Evolutionary conservation across 305 asterid genomes (phyloP).

Genomic region (Fraxinus floribunda): DNA sequence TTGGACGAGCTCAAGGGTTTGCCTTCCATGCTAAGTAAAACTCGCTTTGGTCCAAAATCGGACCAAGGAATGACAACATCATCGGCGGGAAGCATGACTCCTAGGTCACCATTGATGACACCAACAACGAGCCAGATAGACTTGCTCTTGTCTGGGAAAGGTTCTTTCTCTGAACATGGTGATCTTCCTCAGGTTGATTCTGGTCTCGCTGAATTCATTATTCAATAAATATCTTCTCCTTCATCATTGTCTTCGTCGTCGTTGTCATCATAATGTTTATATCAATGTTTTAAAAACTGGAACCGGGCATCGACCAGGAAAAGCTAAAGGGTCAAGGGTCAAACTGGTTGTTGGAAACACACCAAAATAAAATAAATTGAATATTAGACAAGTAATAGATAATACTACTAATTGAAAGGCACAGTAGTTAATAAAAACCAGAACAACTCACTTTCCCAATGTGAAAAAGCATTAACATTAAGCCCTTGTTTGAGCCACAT

Average conservation of each 20-base stretch:
- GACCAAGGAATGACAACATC: conserved; percentile 99
- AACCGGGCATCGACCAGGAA: background rate
- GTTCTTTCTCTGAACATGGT: conserved; percentile 92
- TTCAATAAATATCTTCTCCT: conserved; percentile 4
- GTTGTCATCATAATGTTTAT: background rate
- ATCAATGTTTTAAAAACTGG: background rate
- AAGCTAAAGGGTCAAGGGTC: background rate
- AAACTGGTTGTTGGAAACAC: background rate
- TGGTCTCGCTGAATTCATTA: conserved; percentile 5
- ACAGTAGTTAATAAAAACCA: background rate
- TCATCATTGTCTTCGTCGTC: background rate
- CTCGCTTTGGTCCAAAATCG: conserved; percentile 94
- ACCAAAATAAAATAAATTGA: background rate
- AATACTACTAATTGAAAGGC: background rate
- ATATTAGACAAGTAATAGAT: background rate
- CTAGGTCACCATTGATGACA: conserved; percentile 91
- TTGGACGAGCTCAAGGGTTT: conserved; percentile 82
- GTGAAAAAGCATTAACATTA: background rate
- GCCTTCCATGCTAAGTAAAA: conserved; percentile 78
- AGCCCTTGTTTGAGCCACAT: too few species aligned
- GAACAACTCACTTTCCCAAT: background rate
- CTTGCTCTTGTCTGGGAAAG: conserved; percentile 80
- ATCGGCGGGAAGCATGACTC: conserved; percentile 98
- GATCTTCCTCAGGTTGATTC: conserved; percentile 89
- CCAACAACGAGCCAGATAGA: conserved; percentile 89